These are phyloP conservation scores for Russula sp. DNA, from an alignment of 768 basidiomycete genomes.

Conservation along the genomic window DNA sequence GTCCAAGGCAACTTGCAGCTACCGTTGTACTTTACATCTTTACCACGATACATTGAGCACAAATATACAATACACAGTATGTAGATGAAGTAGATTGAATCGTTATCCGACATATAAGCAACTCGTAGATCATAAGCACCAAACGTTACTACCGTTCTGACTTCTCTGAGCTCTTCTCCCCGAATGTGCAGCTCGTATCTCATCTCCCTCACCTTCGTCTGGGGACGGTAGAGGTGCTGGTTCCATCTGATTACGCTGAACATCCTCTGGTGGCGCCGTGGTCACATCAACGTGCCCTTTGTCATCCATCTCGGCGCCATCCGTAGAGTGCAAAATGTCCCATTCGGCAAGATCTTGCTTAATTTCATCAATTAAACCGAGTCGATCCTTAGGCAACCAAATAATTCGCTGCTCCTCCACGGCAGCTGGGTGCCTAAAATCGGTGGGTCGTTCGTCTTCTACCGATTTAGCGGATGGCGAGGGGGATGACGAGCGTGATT, in stretches of 20 bases:
- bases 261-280: constrained; percentile 43
- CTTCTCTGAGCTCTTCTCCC: not conserved
- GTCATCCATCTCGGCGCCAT: constrained; percentile 56
- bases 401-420: constrained; percentile 67
- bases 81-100: not conserved
- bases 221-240: not conserved
- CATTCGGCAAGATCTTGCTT: constrained; percentile 49
- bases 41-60: not conserved
- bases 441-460: constrained; percentile 38
- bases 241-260: not conserved
- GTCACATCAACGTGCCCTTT: constrained; percentile 58
- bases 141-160: not conserved
- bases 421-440: constrained; percentile 87
- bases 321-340: constrained; percentile 51
- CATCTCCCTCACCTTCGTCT: constrained; percentile 8
- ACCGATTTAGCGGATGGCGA: constrained; percentile 33
- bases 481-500: constrained; percentile 20
- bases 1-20: too few relatives aligned
- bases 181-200: not conserved
- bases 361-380: constrained; percentile 63
- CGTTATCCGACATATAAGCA: not conserved
- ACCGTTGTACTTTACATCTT: not conserved
- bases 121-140: not conserved
- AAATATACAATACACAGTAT: not conserved
- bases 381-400: constrained; percentile 81